phyloP scores from a whole-genome alignment of 2,329 filamentous ascomycete species.

The Trichoderma brevicompactum region DNA sequence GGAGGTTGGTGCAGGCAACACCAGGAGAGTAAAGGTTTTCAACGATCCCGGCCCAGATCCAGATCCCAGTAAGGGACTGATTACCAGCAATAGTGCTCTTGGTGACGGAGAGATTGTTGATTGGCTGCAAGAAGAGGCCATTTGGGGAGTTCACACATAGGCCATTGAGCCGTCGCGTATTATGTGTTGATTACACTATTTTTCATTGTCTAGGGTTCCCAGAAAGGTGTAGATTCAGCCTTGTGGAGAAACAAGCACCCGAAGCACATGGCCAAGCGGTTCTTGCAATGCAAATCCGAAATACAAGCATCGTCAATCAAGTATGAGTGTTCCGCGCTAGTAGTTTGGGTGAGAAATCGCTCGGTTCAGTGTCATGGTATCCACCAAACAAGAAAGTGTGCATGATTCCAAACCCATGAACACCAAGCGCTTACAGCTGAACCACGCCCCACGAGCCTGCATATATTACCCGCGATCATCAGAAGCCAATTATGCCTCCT shows the following conservation, averaged over 20 bases:
- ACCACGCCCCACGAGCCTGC: slow-evolving; percentile 23
- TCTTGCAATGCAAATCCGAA: not conserved
- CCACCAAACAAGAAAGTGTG: slow-evolving; percentile 12
- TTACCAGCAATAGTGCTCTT: slow-evolving; percentile 3
- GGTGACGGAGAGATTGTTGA: slow-evolving; percentile 15
- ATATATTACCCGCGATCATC: slow-evolving; percentile 14
- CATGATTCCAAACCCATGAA: slow-evolving; percentile 25
- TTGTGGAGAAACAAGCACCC: slow-evolving; percentile 1
- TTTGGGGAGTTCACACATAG: slow-evolving; percentile 19
- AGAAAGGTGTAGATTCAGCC: not conserved
- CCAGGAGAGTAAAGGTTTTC: slow-evolving; percentile 13
- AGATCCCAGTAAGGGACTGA: slow-evolving; percentile 7
- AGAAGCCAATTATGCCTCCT: slow-evolving; percentile 9
- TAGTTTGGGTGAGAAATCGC: slow-evolving; percentile 1
- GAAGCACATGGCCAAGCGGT: slow-evolving; percentile 4
- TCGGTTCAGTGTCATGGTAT: not conserved
- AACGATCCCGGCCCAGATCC: slow-evolving; percentile 24
- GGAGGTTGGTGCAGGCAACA: slow-evolving; percentile 34
- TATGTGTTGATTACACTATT: slow-evolving; percentile 13
- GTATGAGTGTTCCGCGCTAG: not conserved
- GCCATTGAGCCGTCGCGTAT: not conserved
- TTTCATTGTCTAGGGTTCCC: not conserved
- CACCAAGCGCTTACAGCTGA: slow-evolving; percentile 25
- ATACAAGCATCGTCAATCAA: slow-evolving; percentile 1
- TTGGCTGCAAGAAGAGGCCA: slow-evolving; percentile 16